Evolutionary conservation across 2,329 filamentous ascomycete genomes (phyloP).

Genomic region (Seiridium unicorne): DNA sequence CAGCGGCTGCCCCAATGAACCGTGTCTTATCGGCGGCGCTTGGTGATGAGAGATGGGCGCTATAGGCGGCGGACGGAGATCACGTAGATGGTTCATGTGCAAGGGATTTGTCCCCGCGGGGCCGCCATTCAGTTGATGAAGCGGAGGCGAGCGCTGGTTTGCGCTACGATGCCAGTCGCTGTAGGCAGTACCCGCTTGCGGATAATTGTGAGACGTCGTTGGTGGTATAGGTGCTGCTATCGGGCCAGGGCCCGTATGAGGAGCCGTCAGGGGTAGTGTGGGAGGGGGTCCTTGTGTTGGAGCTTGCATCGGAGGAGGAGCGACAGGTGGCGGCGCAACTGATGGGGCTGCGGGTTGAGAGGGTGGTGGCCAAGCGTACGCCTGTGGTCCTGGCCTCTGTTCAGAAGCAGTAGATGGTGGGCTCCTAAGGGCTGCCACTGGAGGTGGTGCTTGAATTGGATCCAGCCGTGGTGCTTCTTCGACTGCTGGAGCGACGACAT

Average conservation of each 20-base stretch:
- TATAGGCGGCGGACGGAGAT: constrained; percentile 49
- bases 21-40: constrained; percentile 40
- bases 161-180: constrained; percentile 51
- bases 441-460: constrained; percentile 21
- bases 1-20: constrained; percentile 36
- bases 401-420: constrained; percentile 22
- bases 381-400: constrained; percentile 2
- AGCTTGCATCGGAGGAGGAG: constrained; percentile 22
- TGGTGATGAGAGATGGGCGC: constrained; percentile 40
- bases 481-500: constrained; percentile 23
- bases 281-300: constrained; percentile 21
- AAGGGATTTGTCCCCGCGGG: constrained; percentile 25
- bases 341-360: constrained; percentile 15
- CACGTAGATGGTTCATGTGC: constrained; percentile 34
- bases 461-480: constrained; percentile 26
- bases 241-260: constrained; percentile 22
- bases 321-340: constrained; percentile 13
- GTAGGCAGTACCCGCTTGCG: constrained; percentile 35
- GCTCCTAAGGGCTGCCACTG: constrained; percentile 20
- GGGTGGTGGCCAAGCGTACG: constrained; percentile 13
- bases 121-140: constrained; percentile 50
- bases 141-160: constrained; percentile 46
- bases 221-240: constrained; percentile 33
- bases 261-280: constrained; percentile 20
- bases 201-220: constrained; percentile 36